Evolutionary conservation across 116 monocot genomes (phyloP), one percentile per base, ranked within the genome.

Genomic region (Posidonia oceanica): DNA sequence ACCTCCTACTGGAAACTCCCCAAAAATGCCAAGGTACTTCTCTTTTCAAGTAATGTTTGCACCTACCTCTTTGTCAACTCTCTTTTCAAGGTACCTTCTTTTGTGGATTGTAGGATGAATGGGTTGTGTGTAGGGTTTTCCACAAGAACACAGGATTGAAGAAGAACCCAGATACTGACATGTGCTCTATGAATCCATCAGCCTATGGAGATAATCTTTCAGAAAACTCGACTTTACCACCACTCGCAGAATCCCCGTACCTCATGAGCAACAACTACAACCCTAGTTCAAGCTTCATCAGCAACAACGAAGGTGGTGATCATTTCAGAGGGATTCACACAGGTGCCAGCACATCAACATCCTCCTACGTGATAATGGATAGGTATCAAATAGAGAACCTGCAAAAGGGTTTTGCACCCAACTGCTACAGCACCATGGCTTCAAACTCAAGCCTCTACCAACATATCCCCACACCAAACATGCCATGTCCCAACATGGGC

Each of bases 91-190:
- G 29, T 29, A 29, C 29, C 1, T 29, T 29, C 29, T 29, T 29
- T 29, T 29, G 29, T 29, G 29, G 29, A 29, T 29, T 79, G 73
- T 70, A 84, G 84, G 84, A 84, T 66, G 70, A 80, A 53, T 84
- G 84, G 84, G 84, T 77, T 74, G 80, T 84, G 18, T 80, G 74
- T 68, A 80, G 80, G 66, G 84, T 84, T 14, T 75, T 84, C 52
- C 77, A 80, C 61, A 84, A 84, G 77, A 77, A 64, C 51, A 6
- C 53, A 59, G 69, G 71, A 7, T 36, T 69, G 36, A 80, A 80
- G 67, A 71, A 48, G 42, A 79, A 18, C 2, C 62, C 61, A 14
- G 67, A 60, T 14, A 39, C 58, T 16, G 40, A 55, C 2, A 23
- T 29, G 55, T 39, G 39, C 36, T 48, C 48, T 48, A 48, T 48